Evolutionary conservation across 2,329 filamentous ascomycete species (phyloP), one percentile per base, ranked within the genome.

Genomic region (Monosporascus sp.): DNA sequence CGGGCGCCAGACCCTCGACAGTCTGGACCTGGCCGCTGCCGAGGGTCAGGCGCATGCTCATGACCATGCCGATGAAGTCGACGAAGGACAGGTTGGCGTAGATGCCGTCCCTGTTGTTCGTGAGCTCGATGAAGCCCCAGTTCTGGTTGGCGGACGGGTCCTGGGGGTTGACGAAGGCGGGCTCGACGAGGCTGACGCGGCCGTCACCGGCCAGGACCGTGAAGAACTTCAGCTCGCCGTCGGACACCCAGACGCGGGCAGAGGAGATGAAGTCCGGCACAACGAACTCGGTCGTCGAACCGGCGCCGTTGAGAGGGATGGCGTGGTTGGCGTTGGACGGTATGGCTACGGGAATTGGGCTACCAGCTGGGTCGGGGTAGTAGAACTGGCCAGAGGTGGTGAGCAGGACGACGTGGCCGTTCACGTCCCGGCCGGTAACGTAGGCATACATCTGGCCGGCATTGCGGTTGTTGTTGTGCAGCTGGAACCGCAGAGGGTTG

Each of bases 101-200:
- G 26, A 79, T 60, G 7, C 67, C 62, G 0, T 69, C 69, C 1
- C 68, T 59, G 0, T 59, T 75, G 59, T 72, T 73, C 2, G 75
- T 76, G 28, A 80, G 65, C 59, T 80, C 78, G 18, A 78, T 69
- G 51, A 79, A 80, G 1, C 76, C 77, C 76, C 77, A 80, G 60
- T 74, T 73, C 38, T 76, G 61, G 2, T 63, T 68, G 0, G 72
- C 65, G 28, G 71, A 77, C 3, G 76, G 72, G 51, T 79, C 77
- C 3, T 56, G 50, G 0, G 72, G 64, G 61, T 76, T 76, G 11
- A 68, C 70, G 8, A 74, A 69, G 0, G 78, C 75, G 0, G 79
- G 79, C 58, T 79, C 73, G 14, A 81, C 78, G 2, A 81, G 61
- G 9, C 61, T 63, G 24, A 63, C 59, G 4, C 52, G 58, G 24